Evolutionary conservation across 2,329 filamentous ascomycete species (phyloP).

Genomic region (Ophiostoma sp.): DNA sequence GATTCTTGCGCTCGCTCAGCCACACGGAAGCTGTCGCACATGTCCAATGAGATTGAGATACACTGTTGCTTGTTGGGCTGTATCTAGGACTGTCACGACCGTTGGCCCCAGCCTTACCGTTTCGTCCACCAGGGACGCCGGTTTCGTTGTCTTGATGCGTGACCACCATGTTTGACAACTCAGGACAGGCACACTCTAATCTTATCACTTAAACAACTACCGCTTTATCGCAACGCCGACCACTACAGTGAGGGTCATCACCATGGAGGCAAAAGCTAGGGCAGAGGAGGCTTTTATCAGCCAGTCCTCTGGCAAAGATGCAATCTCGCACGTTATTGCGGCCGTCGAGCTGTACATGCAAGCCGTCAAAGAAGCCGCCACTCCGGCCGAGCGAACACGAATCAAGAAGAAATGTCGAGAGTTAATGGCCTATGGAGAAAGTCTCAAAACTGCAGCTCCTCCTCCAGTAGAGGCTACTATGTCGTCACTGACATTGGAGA

Average conservation of each 20-base stretch:
- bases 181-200: neutral
- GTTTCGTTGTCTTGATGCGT: neutral
- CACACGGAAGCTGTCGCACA: neutral
- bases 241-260: neutral
- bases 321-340: conserved; percentile 71
- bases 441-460: conserved; percentile 58
- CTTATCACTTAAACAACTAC: neutral
- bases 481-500: conserved; percentile 16
- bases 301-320: conserved; percentile 48
- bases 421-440: conserved; percentile 71
- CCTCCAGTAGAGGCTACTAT: conserved; percentile 10
- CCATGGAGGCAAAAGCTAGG: conserved; percentile 28
- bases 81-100: neutral
- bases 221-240: neutral
- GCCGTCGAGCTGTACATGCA: conserved; percentile 82
- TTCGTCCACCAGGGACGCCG: neutral
- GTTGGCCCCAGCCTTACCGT: neutral
- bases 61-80: neutral
- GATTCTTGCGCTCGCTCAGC: neutral
- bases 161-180: neutral
- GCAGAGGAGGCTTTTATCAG: conserved; percentile 28
- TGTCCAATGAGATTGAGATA: conserved; percentile 13
- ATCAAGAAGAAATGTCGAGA: conserved; percentile 68
- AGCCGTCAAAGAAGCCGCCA: conserved; percentile 63
- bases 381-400: conserved; percentile 62